Evolutionary conservation across 2,329 filamentous ascomycete genomes (phyloP).

Genomic region (Magnaporthiopsis rhizophila): DNA sequence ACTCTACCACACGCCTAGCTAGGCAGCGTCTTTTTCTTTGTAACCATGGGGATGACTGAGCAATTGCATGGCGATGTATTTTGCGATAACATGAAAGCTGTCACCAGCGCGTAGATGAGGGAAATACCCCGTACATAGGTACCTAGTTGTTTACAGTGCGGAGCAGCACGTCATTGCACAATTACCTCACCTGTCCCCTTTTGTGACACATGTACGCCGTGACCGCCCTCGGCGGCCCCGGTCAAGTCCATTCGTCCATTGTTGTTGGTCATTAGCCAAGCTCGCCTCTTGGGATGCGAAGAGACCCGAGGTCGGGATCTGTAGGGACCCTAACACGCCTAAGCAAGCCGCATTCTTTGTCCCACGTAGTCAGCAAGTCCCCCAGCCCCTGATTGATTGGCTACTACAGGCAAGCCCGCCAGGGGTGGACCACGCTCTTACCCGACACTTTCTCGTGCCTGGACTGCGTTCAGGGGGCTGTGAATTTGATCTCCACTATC

Average conservation of each 20-base stretch:
- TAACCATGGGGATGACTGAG: neutral
- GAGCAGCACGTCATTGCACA: neutral
- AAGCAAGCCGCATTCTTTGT: neutral
- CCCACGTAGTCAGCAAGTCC: neutral
- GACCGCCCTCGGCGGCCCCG: too few species aligned
- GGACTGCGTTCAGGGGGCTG: neutral
- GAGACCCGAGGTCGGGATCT: neutral
- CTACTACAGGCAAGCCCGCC: neutral
- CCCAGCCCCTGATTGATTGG: neutral
- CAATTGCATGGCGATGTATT: neutral
- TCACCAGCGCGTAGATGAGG: neutral
- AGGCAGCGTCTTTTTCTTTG: neutral
- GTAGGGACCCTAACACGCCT: neutral
- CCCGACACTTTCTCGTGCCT: neutral
- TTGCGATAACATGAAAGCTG: neutral
- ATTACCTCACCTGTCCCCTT: neutral
- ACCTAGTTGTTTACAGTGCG: neutral
- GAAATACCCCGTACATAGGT: neutral
- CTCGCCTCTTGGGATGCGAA: too few species aligned
- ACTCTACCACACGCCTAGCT: slow-evolving; percentile 10
- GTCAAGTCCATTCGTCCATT: too few species aligned
- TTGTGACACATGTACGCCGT: neutral
- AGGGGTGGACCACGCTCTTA: too few species aligned
- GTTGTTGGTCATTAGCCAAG: neutral
- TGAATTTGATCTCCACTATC: neutral